These are phyloP conservation scores for Pseudotulostoma volvatum DNA, from an alignment of 495 filamentous ascomycete genomes.

Conservation along the genomic window DNA sequence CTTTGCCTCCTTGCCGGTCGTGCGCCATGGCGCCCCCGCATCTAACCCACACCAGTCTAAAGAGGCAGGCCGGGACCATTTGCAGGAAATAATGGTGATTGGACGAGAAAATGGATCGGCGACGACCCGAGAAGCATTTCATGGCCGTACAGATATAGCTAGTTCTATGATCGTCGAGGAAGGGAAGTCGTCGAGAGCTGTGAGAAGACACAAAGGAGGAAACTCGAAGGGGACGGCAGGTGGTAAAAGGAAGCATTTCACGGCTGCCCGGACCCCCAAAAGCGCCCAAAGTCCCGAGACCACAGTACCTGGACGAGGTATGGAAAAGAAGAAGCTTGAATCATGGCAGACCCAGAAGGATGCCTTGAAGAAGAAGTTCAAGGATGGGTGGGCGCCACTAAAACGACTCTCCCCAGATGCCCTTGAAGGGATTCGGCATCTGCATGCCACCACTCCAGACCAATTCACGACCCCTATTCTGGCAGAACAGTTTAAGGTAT, in stretches of 20 bases:
- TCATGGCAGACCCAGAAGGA: slow-evolving; percentile 58
- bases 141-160: too few relatives aligned
- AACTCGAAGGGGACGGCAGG: not conserved
- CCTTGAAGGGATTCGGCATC: slow-evolving; percentile 64
- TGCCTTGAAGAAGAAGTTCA: slow-evolving; percentile 56
- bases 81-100: too few relatives aligned
- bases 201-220: not conserved
- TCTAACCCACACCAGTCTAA: too few relatives aligned
- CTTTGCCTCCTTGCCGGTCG: too few relatives aligned
- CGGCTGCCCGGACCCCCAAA: not conserved
- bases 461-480: slow-evolving; percentile 59
- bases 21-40: too few relatives aligned
- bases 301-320: too few relatives aligned
- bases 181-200: not conserved
- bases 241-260: slow-evolving; percentile 1
- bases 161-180: too few relatives aligned
- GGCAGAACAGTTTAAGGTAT: slow-evolving; percentile 64
- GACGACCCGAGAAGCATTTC: too few relatives aligned
- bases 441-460: slow-evolving; percentile 59
- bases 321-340: slow-evolving; percentile 27
- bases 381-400: slow-evolving; percentile 54
- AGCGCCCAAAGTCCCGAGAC: not conserved
- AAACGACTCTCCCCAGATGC: slow-evolving; percentile 88
- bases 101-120: too few relatives aligned
- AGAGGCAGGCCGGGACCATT: too few relatives aligned